These are phyloP conservation scores for Lactarius indigo DNA, from an alignment of 768 basidiomycete genomes.

Conservation along the genomic window DNA sequence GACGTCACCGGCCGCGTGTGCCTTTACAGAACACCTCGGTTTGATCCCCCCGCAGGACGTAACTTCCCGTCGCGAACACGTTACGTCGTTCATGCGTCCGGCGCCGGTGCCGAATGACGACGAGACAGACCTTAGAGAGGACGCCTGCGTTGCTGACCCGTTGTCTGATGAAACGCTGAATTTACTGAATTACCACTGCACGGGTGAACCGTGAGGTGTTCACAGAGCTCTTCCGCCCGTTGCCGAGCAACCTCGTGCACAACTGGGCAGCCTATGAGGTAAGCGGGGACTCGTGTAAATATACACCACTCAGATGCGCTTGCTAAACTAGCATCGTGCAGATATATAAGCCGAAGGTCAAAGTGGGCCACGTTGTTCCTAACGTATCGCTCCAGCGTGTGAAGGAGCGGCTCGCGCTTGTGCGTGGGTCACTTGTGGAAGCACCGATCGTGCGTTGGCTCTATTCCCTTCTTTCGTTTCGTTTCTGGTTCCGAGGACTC, in stretches of 20 bases:
- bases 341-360: constrained; percentile 71
- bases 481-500: constrained; percentile 1
- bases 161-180: constrained; percentile 54
- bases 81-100: constrained; percentile 68
- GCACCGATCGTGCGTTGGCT: constrained; percentile 53
- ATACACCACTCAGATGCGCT: neutral
- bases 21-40: constrained; percentile 71
- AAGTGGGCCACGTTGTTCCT: constrained; percentile 78
- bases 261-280: constrained; percentile 79
- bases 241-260: constrained; percentile 79
- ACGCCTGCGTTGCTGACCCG: constrained; percentile 74
- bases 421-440: constrained; percentile 72
- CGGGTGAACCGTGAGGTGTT: constrained; percentile 80
- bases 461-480: constrained; percentile 2
- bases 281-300: neutral
- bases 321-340: constrained; percentile 29
- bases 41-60: constrained; percentile 72
- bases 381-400: constrained; percentile 62
- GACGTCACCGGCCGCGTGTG: constrained; percentile 8
- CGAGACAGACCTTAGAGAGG: constrained; percentile 54
- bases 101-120: constrained; percentile 70
- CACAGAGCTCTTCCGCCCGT: constrained; percentile 80
- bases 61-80: constrained; percentile 39
- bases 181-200: constrained; percentile 68
- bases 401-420: constrained; percentile 68